Percentiles rank a stretch among this genome's conserved stretches.
Evolutionary conservation across 306 rosid species (phyloP).

Genomic region (Vachellia collinsii): DNA sequence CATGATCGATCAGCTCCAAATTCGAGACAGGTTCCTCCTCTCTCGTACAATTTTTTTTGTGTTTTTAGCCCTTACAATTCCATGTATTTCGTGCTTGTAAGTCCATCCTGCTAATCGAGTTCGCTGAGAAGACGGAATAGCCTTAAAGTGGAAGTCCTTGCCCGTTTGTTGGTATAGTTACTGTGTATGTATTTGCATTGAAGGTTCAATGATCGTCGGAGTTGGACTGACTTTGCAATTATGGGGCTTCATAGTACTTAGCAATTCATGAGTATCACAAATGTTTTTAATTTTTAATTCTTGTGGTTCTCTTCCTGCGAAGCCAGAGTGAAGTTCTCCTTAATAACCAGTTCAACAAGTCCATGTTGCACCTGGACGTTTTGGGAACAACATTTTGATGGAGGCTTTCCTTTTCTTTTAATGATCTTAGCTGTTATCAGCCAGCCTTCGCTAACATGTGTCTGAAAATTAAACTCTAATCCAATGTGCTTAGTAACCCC

Average conservation of each 20-base stretch:
- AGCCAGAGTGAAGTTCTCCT: conserved; percentile 71
- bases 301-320: conserved; percentile 46
- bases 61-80: not conserved
- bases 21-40: conserved; percentile 55
- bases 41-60: not conserved
- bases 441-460: not conserved
- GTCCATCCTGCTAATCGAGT: not conserved
- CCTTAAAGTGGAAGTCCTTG: too few species aligned
- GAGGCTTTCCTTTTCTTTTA: not conserved
- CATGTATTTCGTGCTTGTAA: not conserved
- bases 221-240: not conserved
- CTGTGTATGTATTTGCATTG: not conserved
- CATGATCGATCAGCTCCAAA: conserved; percentile 66
- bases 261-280: conserved; percentile 31
- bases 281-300: conserved; percentile 18
- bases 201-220: not conserved
- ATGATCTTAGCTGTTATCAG: not conserved
- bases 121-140: not conserved
- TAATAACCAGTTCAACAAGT: conserved; percentile 57
- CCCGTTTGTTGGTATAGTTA: not conserved
- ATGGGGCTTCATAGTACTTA: conserved; percentile 48
- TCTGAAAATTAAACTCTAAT: not conserved
- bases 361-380: conserved; percentile 69
- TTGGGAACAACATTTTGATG: conserved; percentile 59
- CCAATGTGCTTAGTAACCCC: not conserved